Conservation (phyloP, 1,284 basidiomycete species). For the Microbotryum silenes-acaulis region DNA sequence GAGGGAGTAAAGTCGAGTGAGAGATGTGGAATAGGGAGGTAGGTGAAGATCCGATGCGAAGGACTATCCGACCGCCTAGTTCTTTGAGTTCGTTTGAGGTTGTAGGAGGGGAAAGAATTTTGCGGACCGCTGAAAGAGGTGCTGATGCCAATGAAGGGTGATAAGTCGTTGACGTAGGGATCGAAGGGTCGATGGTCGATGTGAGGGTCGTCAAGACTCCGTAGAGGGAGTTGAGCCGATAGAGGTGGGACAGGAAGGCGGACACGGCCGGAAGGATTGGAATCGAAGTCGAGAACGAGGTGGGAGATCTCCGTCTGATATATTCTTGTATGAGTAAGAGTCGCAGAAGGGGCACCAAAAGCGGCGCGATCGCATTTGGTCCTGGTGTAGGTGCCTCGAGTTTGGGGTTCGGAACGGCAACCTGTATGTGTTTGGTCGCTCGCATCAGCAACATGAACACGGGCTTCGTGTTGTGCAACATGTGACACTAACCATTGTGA, state of each 20-base stretch:
- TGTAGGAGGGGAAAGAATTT: not conserved
- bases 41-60: not conserved
- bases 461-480: not conserved
- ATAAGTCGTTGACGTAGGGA: not conserved
- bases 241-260: conserved; percentile 11
- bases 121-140: no score
- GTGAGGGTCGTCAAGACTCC: not conserved
- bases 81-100: not conserved
- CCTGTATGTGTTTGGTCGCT: not conserved
- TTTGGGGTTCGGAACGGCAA: not conserved
- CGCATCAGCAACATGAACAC: not conserved
- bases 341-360: conserved; percentile 17
- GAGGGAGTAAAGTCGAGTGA: conserved; percentile 16
- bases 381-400: not conserved
- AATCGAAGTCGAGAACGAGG: not conserved
- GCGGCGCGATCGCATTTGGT: not conserved
- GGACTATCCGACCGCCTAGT: conserved; percentile 15
- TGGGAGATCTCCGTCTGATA: conserved; percentile 1
- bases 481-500: conserved; percentile 14
- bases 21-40: conserved; percentile 20
- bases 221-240: conserved; percentile 1
- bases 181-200: not conserved
- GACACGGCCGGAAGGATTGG: conserved; percentile 15
- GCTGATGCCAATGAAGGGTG: not conserved
- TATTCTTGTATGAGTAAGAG: conserved; percentile 27